phyloP scores from a whole-genome alignment of 2,329 filamentous ascomycete species.

The Amylocarpus encephaloides region DNA sequence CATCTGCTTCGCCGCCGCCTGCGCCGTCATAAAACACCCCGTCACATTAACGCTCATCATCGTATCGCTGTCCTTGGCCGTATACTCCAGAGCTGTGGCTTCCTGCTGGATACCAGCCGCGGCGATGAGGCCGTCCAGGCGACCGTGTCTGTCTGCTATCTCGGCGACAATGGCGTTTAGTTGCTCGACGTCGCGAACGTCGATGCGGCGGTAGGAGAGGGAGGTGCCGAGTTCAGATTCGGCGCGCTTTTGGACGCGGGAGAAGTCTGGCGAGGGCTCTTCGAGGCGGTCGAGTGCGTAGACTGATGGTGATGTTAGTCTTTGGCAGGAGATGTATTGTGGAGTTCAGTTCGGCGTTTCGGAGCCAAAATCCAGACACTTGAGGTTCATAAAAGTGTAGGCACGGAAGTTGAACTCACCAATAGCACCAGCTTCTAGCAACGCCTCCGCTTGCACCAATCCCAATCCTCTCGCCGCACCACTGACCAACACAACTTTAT shows the following conservation, averaged over 20 bases:
- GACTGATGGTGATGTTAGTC: constrained; percentile 12
- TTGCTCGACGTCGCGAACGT: constrained; percentile 65
- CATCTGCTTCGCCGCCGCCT: constrained; percentile 79
- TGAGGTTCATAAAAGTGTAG: background rate
- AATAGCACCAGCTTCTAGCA: constrained; percentile 68
- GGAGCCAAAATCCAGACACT: background rate
- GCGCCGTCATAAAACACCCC: constrained; percentile 79
- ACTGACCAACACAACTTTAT: constrained; percentile 63
- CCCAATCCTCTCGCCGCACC: constrained; percentile 68
- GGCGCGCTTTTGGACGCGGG: constrained; percentile 44
- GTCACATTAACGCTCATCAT: constrained; percentile 83
- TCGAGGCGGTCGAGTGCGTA: constrained; percentile 30
- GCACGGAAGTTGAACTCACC: constrained; percentile 34
- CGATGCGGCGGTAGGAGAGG: constrained; percentile 66
- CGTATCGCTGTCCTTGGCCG: constrained; percentile 65
- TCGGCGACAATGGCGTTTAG: constrained; percentile 61
- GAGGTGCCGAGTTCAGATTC: constrained; percentile 46
- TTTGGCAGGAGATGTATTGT: background rate
- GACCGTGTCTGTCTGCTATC: constrained; percentile 64
- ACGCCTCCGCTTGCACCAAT: constrained; percentile 65
- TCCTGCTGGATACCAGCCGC: constrained; percentile 74
- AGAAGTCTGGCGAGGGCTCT: constrained; percentile 51
- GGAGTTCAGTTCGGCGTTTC: background rate
- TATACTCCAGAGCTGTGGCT: constrained; percentile 74
- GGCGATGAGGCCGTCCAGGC: constrained; percentile 72